phyloP scores from a whole-genome alignment of 352 stramenopile species.

The Phytopythium oedochilum region DNA sequence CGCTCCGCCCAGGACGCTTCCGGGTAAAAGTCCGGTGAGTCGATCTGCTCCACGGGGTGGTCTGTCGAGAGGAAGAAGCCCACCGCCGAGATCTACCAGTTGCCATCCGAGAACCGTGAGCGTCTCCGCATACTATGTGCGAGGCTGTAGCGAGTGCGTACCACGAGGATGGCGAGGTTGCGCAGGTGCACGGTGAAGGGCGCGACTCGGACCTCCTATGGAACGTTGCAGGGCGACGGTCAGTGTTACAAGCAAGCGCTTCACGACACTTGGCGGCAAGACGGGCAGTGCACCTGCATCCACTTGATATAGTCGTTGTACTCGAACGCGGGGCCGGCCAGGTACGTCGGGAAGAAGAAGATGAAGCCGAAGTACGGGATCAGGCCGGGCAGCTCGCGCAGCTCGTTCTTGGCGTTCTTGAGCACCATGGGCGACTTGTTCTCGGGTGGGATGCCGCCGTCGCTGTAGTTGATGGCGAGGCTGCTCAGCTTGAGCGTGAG shows the following conservation, averaged over 20 bases:
- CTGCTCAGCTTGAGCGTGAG: constrained; percentile 80
- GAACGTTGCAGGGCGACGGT: background rate
- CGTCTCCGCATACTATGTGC: no score
- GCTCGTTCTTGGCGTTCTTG: constrained; percentile 81
- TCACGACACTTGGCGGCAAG: no score
- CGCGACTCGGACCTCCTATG: constrained; percentile 51
- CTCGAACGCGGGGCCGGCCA: constrained; percentile 78
- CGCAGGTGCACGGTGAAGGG: constrained; percentile 58
- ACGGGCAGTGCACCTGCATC: constrained; percentile 76
- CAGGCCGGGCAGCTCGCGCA: constrained; percentile 50
- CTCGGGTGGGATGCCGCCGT: constrained; percentile 62
- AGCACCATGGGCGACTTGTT: constrained; percentile 68
- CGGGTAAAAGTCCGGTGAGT: constrained; percentile 68
- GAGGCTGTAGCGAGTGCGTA: no score
- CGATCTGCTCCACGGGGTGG: constrained; percentile 76
- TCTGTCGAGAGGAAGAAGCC: constrained; percentile 74
- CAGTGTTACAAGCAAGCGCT: no score
- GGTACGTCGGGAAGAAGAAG: constrained; percentile 87
- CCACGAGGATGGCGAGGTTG: constrained; percentile 73
- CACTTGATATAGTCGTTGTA: constrained; percentile 83
- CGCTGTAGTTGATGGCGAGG: constrained; percentile 80
- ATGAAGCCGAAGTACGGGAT: constrained; percentile 80
- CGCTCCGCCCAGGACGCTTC: constrained; percentile 51
- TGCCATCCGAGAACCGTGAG: no score
- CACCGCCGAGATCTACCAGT: constrained; percentile 43